phyloP scores from a whole-genome alignment of 345 rosid genomes.

The Eutrema heterophyllum region DNA sequence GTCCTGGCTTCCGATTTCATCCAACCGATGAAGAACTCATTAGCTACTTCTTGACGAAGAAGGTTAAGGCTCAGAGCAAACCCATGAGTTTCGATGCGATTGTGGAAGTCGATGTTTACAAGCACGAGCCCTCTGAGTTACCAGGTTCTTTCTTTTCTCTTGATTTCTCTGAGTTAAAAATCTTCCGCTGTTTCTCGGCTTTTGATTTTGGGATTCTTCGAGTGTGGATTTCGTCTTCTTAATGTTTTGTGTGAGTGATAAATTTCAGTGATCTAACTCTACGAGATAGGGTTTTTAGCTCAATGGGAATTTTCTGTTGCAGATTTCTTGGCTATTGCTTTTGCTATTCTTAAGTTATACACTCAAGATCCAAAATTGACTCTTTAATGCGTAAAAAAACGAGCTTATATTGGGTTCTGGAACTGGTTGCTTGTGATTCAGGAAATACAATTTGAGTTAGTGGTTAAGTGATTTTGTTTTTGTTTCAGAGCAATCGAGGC shows the following conservation, averaged over 20 bases:
- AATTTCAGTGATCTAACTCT: neutral
- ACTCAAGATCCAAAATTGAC: neutral
- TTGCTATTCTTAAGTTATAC: neutral
- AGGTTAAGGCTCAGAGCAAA: neutral
- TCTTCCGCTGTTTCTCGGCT: neutral
- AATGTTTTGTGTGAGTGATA: neutral
- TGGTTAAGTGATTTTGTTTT: neutral
- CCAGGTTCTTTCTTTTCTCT: conserved; percentile 33
- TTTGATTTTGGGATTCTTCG: neutral
- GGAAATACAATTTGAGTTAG: neutral
- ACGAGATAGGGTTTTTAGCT: neutral
- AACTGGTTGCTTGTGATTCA: neutral
- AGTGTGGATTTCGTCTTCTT: neutral
- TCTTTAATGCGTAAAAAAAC: neutral
- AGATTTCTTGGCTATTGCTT: neutral
- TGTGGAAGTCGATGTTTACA: conserved; percentile 15
- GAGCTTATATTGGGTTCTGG: neutral
- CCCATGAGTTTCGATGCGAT: neutral
- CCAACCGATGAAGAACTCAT: neutral
- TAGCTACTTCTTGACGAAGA: neutral
- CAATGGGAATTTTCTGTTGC: neutral
- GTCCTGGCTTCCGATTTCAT: neutral
- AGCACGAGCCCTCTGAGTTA: conserved; percentile 69
- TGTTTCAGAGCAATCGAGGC: conserved; percentile 39
- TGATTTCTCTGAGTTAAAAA: too few species aligned